Evolutionary conservation across 2,329 filamentous ascomycete species (phyloP), one percentile per base, ranked within the genome.

Genomic region (Neonectria faginata): DNA sequence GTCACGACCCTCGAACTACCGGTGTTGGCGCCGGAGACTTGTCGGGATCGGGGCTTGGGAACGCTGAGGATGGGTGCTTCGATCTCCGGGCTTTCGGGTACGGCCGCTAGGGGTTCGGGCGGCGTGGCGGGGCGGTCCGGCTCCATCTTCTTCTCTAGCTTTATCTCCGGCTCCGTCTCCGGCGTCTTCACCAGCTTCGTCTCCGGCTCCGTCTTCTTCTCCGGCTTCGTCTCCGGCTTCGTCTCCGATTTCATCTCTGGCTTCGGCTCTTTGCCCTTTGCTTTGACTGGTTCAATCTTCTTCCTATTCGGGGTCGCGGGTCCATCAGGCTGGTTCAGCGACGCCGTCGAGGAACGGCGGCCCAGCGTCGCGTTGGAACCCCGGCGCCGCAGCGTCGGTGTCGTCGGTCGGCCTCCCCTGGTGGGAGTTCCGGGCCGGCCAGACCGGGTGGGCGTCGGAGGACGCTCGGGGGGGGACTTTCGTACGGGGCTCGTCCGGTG

Each of bases 401-500:
- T 72, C 1, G 64, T 72, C 22, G 70, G 70, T 39, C 70, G 70
- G 6, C 58, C 68, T 14, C 58, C 55, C 1, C 63, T 42, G 3
- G 62, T 70, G 2, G 70, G 62, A 4, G 70, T 73, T 14, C 56
- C 61, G 11, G 70, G 70, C 5, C 59, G 63, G 9, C 58, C 50
- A 42, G 53, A 60, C 18, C 64, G 68, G 10, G 60, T 71, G 7
- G 70, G 67, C 16, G 65, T 72, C 0, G 59, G 11, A 2, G 70
- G 64, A 7, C 62, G 60, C 1, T 72, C 69, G 2, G 54, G 61
- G 4, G 63, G 61, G 3, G 57, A 4, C 5, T 67, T 65, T 18
- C 68, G 65, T 22, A 69, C 45, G 12, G 70, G 70, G 51, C 70
- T 72, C 25, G 60, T 70, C 33, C 68, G 57, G 6, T 68, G 65